A percentile compares a stretch with the other conserved stretches of the same genome.
Evolutionary conservation across 805 yeast species (phyloP).

Genomic region (Candida berthetii): DNA sequence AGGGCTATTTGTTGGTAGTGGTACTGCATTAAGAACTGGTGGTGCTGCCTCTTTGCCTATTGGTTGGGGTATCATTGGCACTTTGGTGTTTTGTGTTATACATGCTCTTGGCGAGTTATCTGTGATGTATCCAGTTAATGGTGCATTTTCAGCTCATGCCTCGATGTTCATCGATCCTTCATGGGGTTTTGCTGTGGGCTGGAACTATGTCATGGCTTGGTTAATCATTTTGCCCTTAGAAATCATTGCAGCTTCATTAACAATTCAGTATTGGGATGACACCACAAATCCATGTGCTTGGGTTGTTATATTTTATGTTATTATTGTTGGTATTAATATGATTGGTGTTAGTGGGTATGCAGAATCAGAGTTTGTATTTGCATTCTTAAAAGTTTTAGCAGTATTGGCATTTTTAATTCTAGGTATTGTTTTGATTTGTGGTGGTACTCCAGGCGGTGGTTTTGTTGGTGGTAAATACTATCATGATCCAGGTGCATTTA

Average conservation of each 20-base stretch:
- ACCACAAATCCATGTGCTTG: conserved; percentile 40
- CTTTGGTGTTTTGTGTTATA: conserved; percentile 50
- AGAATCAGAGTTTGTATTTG: conserved; percentile 45
- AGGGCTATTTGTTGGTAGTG: conserved; percentile 61
- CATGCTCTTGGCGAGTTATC: conserved; percentile 59
- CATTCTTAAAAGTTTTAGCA: conserved; percentile 41
- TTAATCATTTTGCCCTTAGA: conserved; percentile 45
- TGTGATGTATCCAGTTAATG: conserved; percentile 55
- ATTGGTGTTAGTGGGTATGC: conserved; percentile 53
- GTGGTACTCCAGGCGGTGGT: conserved; percentile 40
- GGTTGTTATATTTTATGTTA: conserved; percentile 43
- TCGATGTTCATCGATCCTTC: conserved; percentile 54
- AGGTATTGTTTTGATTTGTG: conserved; percentile 43
- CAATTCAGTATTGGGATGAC: conserved; percentile 45
- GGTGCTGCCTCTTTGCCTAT: conserved; percentile 55
- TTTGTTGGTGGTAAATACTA: conserved; percentile 40
- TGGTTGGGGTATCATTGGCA: conserved; percentile 51
- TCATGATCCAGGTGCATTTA: conserved; percentile 58
- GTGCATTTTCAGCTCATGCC: conserved; percentile 59
- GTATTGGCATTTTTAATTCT: conserved; percentile 48
- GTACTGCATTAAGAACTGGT: conserved; percentile 43
- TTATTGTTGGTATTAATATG: conserved; percentile 41
- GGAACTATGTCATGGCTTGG: conserved; percentile 51
- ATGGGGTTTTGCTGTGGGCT: conserved; percentile 58
- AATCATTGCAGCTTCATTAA: conserved; percentile 47